phyloP scores from a whole-genome alignment of 129 eudicot genomes.

The Flaveria sonorensis region DNA sequence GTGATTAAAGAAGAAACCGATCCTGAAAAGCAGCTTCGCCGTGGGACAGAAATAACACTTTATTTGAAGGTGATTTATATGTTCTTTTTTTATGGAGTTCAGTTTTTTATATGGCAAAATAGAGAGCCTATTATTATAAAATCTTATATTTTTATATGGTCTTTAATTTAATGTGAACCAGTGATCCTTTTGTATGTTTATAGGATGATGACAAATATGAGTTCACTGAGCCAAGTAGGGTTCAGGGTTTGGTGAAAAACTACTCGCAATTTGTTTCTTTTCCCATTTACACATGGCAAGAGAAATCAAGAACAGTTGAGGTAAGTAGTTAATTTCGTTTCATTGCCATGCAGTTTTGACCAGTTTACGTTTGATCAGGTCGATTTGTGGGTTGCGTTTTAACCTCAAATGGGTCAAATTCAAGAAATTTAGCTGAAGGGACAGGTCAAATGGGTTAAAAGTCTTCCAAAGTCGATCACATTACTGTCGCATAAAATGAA shows the following conservation, averaged over 20 bases:
- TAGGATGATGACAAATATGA: conserved; percentile 97
- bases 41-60: conserved; percentile 93
- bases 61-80: conserved; percentile 59
- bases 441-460: neutral
- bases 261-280: conserved; percentile 95
- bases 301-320: conserved; percentile 92
- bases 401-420: neutral
- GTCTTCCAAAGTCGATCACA: neutral
- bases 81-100: neutral
- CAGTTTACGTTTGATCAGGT: neutral
- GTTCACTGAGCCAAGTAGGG: conserved; percentile 72
- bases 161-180: neutral
- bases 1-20: conserved; percentile 79
- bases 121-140: neutral
- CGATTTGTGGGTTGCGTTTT: neutral
- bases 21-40: conserved; percentile 62
- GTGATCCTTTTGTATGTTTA: conserved; percentile 7
- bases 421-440: neutral
- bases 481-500: neutral
- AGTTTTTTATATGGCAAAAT: neutral
- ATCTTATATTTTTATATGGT: neutral
- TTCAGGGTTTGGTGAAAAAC: conserved; percentile 84
- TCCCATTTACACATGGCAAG: conserved; percentile 97
- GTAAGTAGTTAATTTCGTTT: conserved; percentile 26
- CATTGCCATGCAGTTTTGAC: neutral